Base-by-base conservation (phyloP, 352 stramenopile genomes). In the Pythium sukuiense region DNA sequence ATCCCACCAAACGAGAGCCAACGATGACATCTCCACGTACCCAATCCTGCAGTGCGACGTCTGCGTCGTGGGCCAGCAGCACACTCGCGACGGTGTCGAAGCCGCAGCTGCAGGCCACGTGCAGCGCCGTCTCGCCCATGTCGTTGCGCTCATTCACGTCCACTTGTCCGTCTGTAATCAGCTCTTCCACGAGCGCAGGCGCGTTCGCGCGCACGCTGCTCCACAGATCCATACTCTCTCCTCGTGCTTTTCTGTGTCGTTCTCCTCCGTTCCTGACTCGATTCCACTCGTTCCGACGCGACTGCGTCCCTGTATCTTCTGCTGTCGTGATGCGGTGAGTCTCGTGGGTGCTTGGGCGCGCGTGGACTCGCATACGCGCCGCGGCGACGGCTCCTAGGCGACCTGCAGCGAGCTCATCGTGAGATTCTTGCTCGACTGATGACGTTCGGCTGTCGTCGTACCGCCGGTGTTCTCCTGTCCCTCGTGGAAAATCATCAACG, bases 101-200 rank as follows among this genome's bases (percentile, higher is more conserved):
- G 9, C 84, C 86, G 11, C 69, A 56, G 33, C 76, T 68, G 53
- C 83, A 84, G 13, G 86, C 86, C 20, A 95, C 55, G 56, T 95
- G 86, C 65, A 95, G 70, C 50, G 85, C 73, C 20, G 86, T 95
- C 74, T 92, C 84, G 32, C 86, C 83, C 24, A 83, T 65, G 53
- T 87, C 82, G 61, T 91, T 91, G 33, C 71, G 69, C 54, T 88
- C 84, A 49, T 95, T 72, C 27, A 86, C 80, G 29, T 73, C 61
- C 54, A 80, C 62, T 52, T 69, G 57, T 14, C 61, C 70, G 20
- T 61, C 24, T 13, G 65, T 63, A 9, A 72, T 43, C 20, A 72
- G 48, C 9, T 50, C n/a, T 27, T 67, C 65, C 35, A 72, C 65
- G 27, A 24, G 37, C 39, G 45, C 26, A 13, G 53, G 13, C 29